Evolutionary conservation across 2,329 filamentous ascomycete genomes (phyloP).

Genomic region (Fusarium tricinctum): DNA sequence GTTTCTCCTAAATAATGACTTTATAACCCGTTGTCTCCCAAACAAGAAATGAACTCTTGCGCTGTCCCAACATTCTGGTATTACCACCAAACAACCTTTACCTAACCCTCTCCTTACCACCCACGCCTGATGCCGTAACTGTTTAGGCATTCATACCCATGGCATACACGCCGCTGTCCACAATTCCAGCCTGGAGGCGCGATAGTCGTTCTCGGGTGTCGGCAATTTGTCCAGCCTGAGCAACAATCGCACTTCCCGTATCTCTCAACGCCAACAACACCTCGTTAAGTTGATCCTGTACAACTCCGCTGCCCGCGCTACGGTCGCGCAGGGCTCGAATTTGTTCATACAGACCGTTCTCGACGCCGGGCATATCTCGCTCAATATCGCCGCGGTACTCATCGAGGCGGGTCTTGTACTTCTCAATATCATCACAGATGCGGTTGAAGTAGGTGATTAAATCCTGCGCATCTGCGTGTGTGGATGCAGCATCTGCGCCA

Average conservation of each 20-base stretch:
- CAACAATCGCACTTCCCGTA: conserved; percentile 58
- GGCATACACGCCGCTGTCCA: conserved; percentile 56
- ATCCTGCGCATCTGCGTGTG: conserved; percentile 58
- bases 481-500: conserved; percentile 53
- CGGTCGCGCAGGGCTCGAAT: conserved; percentile 56
- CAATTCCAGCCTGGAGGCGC: conserved; percentile 58
- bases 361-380: conserved; percentile 63
- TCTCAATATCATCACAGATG: conserved; percentile 59
- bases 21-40: conserved; percentile 8
- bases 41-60: conserved; percentile 28
- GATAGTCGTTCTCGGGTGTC: conserved; percentile 60
- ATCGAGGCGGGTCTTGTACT: conserved; percentile 60
- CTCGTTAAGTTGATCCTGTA: conserved; percentile 58
- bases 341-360: conserved; percentile 62
- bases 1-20: conserved; percentile 6
- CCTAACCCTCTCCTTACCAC: background rate
- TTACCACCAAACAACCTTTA: conserved; percentile 16
- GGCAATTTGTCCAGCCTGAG: conserved; percentile 60
- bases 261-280: conserved; percentile 57
- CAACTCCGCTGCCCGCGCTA: conserved; percentile 49
- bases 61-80: conserved; percentile 32
- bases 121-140: background rate
- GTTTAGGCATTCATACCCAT: conserved; percentile 52
- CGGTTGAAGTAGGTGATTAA: conserved; percentile 63
- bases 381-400: conserved; percentile 63